Percentiles rank a stretch among this genome's conserved stretches.
phyloP scores from a whole-genome alignment of 805 yeast species.

The Starmerella kuoi region DNA sequence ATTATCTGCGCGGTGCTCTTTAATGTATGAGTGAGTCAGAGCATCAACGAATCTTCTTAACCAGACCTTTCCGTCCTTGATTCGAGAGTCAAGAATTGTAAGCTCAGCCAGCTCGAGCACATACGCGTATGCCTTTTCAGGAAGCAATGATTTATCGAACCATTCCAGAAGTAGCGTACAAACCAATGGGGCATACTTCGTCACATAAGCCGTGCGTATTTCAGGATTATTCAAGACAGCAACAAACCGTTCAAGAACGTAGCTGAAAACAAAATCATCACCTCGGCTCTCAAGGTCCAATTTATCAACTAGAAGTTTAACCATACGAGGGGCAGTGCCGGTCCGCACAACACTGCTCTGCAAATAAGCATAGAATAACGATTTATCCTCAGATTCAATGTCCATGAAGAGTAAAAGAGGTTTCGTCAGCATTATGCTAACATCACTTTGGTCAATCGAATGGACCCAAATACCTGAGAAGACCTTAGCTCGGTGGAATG shows the following conservation, averaged over 20 bases:
- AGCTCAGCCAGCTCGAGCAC: constrained; percentile 15
- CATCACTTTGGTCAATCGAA: constrained; percentile 38
- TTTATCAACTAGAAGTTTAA: constrained; percentile 41
- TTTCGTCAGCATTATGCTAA: constrained; percentile 39
- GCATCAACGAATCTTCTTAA: constrained; percentile 13
- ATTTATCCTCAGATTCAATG: constrained; percentile 27
- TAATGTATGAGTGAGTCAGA: constrained; percentile 6
- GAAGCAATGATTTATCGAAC: constrained; percentile 11
- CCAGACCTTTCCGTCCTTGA: constrained; percentile 17
- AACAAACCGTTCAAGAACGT: constrained; percentile 43
- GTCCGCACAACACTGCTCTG: constrained; percentile 20
- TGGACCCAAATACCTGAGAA: constrained; percentile 67
- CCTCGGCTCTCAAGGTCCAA: constrained; percentile 29
- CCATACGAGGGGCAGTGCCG: constrained; percentile 50
- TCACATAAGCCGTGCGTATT: constrained; percentile 7
- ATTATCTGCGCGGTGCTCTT: constrained; percentile 1
- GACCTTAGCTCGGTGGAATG: constrained; percentile 38
- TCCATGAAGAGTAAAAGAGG: constrained; percentile 63
- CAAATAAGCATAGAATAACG: constrained; percentile 11
- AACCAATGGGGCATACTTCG: constrained; percentile 9
- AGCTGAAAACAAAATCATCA: constrained; percentile 53
- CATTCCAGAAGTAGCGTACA: constrained; percentile 17
- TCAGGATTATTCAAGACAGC: constrained; percentile 34
- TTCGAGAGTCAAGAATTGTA: constrained; percentile 13
- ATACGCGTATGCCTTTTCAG: constrained; percentile 3